Conservation (phyloP, 208 protist species). For the Trypanosoma avium region DNA sequence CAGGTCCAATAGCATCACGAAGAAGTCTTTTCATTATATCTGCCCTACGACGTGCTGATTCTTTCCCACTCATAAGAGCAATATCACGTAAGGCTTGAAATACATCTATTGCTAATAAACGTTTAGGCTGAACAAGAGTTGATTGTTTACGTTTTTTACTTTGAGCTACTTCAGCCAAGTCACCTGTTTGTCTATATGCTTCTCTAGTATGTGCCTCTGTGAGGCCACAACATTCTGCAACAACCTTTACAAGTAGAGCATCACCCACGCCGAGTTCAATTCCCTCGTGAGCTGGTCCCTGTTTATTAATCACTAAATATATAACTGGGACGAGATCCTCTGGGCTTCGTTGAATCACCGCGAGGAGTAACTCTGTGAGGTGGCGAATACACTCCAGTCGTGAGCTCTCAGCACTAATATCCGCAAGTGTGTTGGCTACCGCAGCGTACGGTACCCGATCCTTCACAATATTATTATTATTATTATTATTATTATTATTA, state of each 20-base stretch:
- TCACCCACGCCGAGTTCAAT: constrained; percentile 98
- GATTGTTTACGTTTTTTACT: constrained; percentile 80
- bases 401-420: constrained; percentile 82
- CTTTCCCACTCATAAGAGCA: constrained; percentile 89
- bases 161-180: constrained; percentile 96
- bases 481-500: too few species aligned
- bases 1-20: constrained; percentile 84
- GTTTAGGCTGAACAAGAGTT: constrained; percentile 90
- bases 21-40: constrained; percentile 95
- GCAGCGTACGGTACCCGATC: constrained; percentile 69
- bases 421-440: constrained; percentile 74
- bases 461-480: neutral
- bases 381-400: constrained; percentile 88
- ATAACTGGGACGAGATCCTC: constrained; percentile 86
- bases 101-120: constrained; percentile 91
- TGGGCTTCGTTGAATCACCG: constrained; percentile 83
- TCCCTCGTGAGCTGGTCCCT: constrained; percentile 95
- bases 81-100: constrained; percentile 91
- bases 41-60: constrained; percentile 85
- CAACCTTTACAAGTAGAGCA: constrained; percentile 93
- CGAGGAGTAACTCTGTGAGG: constrained; percentile 84
- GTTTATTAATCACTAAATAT: constrained; percentile 96
- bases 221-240: constrained; percentile 95
- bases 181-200: constrained; percentile 88
- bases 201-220: constrained; percentile 82